Evolutionary conservation across 495 filamentous ascomycete species (phyloP).

Genomic region (Neurospora hispaniola): DNA sequence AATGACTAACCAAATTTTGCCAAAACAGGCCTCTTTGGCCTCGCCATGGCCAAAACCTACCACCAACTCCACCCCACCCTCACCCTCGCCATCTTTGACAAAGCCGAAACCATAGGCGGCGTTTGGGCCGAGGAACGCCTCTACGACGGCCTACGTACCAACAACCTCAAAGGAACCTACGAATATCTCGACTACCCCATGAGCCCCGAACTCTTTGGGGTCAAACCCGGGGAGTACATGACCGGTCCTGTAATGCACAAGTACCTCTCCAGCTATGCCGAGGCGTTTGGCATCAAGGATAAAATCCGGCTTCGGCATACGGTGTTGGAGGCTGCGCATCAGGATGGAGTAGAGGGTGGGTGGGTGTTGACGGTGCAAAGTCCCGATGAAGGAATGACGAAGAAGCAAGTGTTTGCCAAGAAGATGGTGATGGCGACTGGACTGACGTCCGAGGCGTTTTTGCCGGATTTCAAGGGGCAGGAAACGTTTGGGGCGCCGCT

Average conservation of each 20-base stretch:
- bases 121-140: constrained; percentile 56
- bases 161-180: constrained; percentile 51
- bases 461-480: constrained; percentile 27
- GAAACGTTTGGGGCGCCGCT: constrained; percentile 39
- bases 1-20: background rate
- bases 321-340: constrained; percentile 43
- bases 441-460: constrained; percentile 27
- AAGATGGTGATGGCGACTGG: constrained; percentile 30
- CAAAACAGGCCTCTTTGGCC: constrained; percentile 30
- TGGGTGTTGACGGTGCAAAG: constrained; percentile 30
- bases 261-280: constrained; percentile 55
- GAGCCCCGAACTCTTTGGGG: constrained; percentile 45
- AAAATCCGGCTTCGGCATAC: constrained; percentile 43
- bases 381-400: background rate
- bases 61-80: constrained; percentile 28
- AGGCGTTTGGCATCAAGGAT: constrained; percentile 44
- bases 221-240: constrained; percentile 55
- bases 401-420: constrained; percentile 14
- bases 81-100: constrained; percentile 30
- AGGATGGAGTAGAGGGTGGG: constrained; percentile 20
- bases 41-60: constrained; percentile 32
- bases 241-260: constrained; percentile 52
- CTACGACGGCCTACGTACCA: constrained; percentile 57
- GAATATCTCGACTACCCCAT: constrained; percentile 70
- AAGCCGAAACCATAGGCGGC: constrained; percentile 45